Evolutionary conservation across 148 eudicot genomes (phyloP), one percentile per base, ranked within the genome.

Genomic region (Limonium bicolor): DNA sequence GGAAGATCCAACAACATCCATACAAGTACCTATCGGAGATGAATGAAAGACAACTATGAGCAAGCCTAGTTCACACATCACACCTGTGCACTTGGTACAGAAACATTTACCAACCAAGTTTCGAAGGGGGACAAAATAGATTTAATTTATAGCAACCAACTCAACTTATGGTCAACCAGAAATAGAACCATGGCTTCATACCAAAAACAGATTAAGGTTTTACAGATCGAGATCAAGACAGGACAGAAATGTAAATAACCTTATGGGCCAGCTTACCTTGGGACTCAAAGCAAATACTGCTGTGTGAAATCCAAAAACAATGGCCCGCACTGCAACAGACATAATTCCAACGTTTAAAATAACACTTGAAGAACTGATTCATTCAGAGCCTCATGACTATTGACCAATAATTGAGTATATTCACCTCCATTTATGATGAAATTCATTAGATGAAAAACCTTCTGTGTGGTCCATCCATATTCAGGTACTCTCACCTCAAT

Each of bases 371-470:
- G 16, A 24, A 24, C 0, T 43, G 17, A 43, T 23, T 4, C 27
- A 14, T 13, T 7, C 10, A 43, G 28, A 37, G 35, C 26, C 48
- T 2, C 6, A 43, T 21, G 20, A 36, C 27, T 34, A 10, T 27
- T 20, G 6, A 28, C 9, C 14, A 19, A 49, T 12, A 20, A 54
- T 21, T 27, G 26, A 25, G 13, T 41, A 41, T 5, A 2, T 20
- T 59, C 65, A 87, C 96, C 96, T 79, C 86, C 96, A 62, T 79
- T 87, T 16, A 87, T 90, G 50, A 82, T 59, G 59, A 87, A 76
- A 67, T 87, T 87, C 96, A 82, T 79, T 25, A 87, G 82, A 66
- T 76, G 96, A 69, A 87, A 87, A 45, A 74, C 71, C 62, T 87
- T 87, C 42, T 87, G 90, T 11, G 88, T 74, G 48, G 94, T 87